These are phyloP conservation scores for Alternaria alternata DNA, from an alignment of 2,329 filamentous ascomycete genomes.

Conservation along the genomic window DNA sequence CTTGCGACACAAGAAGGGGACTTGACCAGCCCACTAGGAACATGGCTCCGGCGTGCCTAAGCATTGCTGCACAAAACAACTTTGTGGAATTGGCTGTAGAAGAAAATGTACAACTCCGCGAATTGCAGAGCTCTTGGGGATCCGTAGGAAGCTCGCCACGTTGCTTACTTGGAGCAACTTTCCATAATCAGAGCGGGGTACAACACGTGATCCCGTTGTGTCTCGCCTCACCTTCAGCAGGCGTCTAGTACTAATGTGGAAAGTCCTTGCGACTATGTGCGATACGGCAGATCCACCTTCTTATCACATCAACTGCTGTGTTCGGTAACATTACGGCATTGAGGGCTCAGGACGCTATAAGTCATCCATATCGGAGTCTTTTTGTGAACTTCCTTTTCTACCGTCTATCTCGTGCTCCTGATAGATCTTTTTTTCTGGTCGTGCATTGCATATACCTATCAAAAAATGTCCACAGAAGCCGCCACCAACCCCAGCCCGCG, in stretches of 20 bases:
- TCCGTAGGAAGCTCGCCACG: background rate
- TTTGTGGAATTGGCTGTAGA: background rate
- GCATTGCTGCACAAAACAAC: background rate
- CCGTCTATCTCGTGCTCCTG: background rate
- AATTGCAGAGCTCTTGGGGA: background rate
- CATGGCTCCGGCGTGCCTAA: background rate
- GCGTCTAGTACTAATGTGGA: conserved; percentile 26
- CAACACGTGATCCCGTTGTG: conserved; percentile 18
- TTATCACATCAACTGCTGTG: conserved; percentile 27
- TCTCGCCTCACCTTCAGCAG: background rate
- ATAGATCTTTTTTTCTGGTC: background rate
- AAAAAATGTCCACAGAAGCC: conserved; percentile 42
- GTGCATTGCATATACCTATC: background rate
- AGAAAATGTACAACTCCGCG: background rate
- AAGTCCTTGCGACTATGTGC: conserved; percentile 37
- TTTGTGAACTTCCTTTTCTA: background rate
- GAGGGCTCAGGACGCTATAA: background rate
- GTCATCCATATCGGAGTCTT: background rate
- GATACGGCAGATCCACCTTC: conserved; percentile 26
- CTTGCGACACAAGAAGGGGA: background rate
- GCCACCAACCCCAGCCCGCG: conserved; percentile 32
- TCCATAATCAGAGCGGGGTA: conserved; percentile 17
- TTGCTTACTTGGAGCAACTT: background rate
- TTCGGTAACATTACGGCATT: conserved; percentile 14
- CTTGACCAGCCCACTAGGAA: background rate